Conservation (phyloP, 1,139 yeast genomes). For the Yamadazyma songkhlaensis region DNA sequence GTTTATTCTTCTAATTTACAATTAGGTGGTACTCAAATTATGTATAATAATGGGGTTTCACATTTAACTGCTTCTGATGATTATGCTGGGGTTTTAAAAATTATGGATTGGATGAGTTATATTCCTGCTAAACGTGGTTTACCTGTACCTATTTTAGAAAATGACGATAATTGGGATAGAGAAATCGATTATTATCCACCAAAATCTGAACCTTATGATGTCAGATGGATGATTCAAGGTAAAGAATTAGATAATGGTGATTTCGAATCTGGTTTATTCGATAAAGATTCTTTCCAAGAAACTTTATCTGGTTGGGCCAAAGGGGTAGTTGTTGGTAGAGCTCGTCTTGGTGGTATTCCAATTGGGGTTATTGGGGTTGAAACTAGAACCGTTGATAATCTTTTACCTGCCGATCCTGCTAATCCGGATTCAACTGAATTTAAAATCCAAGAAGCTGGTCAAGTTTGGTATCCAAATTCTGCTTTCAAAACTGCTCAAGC, state of each 20-base stretch:
- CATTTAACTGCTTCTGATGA: constrained; percentile 95
- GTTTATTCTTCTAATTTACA: constrained; percentile 96
- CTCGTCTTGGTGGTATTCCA: constrained; percentile 98
- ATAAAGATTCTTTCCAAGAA: constrained; percentile 90
- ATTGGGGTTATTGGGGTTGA: constrained; percentile 98
- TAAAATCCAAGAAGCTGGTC: constrained; percentile 93
- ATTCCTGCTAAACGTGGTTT: constrained; percentile 86
- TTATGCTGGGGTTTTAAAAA: constrained; percentile 92
- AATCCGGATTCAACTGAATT: constrained; percentile 91
- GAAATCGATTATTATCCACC: constrained; percentile 79
- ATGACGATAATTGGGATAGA: constrained; percentile 90
- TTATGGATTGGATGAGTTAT: constrained; percentile 94
- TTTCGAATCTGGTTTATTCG: constrained; percentile 86
- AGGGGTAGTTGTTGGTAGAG: constrained; percentile 98
- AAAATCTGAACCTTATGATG: constrained; percentile 77
- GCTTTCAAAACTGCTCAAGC: constrained; percentile 99
- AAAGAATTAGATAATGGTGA: constrained; percentile 61
- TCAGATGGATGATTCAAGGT: constrained; percentile 93
- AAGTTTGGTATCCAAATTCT: constrained; percentile 98
- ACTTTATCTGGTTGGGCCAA: constrained; percentile 98
- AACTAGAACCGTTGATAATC: constrained; percentile 82
- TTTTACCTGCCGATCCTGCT: constrained; percentile 97
- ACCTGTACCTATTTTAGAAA: constrained; percentile 88
- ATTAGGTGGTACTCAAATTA: constrained; percentile 98
- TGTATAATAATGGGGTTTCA: constrained; percentile 97